Evolutionary conservation across 306 rosid species (phyloP).

Genomic region (Sindora glabra): DNA sequence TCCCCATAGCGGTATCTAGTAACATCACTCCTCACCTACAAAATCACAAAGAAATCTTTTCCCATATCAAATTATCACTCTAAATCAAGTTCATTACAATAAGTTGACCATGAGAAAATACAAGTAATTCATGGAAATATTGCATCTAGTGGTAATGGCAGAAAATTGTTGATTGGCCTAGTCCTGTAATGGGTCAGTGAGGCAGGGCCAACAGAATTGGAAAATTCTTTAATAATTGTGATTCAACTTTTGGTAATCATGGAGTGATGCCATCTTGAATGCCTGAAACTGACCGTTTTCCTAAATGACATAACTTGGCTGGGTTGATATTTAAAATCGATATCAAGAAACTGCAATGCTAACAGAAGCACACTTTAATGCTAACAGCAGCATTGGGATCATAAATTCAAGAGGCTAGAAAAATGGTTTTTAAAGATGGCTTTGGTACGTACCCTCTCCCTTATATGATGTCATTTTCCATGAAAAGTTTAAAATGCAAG

Average conservation of each 20-base stretch:
- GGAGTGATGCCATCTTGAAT: neutral
- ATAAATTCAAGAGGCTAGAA: neutral
- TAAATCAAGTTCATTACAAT: neutral
- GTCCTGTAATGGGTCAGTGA: too few relatives aligned
- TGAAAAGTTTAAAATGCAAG: too few relatives aligned
- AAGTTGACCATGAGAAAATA: neutral
- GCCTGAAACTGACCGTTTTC: neutral
- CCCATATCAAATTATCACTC: neutral
- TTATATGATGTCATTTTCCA: neutral
- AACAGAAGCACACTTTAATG: neutral
- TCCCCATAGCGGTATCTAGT: constrained; percentile 90
- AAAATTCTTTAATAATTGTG: neutral
- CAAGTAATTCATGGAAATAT: neutral
- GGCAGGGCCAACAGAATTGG: neutral
- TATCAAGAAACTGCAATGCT: neutral
- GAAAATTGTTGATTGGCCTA: neutral
- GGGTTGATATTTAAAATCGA: neutral
- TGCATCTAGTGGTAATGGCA: neutral
- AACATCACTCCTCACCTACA: constrained; percentile 83
- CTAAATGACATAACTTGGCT: neutral
- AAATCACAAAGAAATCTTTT: constrained; percentile 1
- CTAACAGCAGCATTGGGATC: neutral
- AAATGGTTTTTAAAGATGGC: neutral
- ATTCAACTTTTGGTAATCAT: neutral
- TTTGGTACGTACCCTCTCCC: too few relatives aligned